phyloP scores from a whole-genome alignment of 768 basidiomycete species.

The Calocybe gangraenosa region DNA sequence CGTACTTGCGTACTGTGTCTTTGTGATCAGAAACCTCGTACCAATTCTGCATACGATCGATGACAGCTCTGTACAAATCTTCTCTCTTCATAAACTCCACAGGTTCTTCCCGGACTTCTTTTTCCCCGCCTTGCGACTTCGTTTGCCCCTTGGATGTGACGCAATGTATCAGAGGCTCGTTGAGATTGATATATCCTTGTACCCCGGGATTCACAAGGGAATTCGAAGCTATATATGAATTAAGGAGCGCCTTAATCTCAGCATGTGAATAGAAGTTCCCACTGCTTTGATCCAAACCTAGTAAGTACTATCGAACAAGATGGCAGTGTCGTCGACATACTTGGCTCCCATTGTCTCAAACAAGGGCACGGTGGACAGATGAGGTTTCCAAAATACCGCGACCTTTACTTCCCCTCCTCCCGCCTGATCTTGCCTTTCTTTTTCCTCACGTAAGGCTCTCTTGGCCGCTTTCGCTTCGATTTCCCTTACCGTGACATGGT shows the following conservation, averaged over 20 bases:
- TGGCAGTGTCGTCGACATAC: slow-evolving; percentile 34
- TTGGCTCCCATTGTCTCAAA: slow-evolving; percentile 62
- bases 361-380: slow-evolving; percentile 47
- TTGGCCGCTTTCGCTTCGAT: slow-evolving; percentile 61
- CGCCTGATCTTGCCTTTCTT: slow-evolving; percentile 39
- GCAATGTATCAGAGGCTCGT: slow-evolving; percentile 37
- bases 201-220: slow-evolving; percentile 63
- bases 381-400: slow-evolving; percentile 75
- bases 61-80: slow-evolving; percentile 49
- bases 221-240: slow-evolving; percentile 57
- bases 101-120: slow-evolving; percentile 10
- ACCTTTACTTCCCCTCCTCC: slow-evolving; percentile 50
- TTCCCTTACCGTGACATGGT: slow-evolving; percentile 61
- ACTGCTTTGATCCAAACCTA: slow-evolving; percentile 32
- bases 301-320: not conserved
- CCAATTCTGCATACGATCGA: slow-evolving; percentile 74
- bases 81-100: slow-evolving; percentile 63
- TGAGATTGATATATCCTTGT: slow-evolving; percentile 68
- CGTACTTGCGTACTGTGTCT: slow-evolving; percentile 60
- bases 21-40: slow-evolving; percentile 58
- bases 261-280: slow-evolving; percentile 47
- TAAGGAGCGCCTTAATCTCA: slow-evolving; percentile 56
- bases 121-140: slow-evolving; percentile 28
- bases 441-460: slow-evolving; percentile 51
- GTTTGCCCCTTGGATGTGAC: slow-evolving; percentile 30